phyloP scores from a whole-genome alignment of 352 stramenopile genomes.

The Phytophthora citrophthora region DNA sequence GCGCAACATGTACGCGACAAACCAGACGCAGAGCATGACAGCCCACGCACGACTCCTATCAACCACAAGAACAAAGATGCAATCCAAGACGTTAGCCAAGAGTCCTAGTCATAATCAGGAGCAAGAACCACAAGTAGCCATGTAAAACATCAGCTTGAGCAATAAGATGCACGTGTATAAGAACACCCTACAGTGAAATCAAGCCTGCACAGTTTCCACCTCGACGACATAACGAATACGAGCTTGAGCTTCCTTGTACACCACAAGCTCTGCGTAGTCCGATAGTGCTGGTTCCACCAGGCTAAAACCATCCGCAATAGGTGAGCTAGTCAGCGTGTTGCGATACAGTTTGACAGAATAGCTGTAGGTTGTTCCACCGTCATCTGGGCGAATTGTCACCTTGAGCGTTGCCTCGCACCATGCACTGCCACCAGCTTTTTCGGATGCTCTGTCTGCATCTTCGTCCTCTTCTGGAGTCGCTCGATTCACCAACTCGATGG shows the following conservation, averaged over 20 bases:
- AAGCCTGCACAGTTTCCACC: conserved; percentile 45
- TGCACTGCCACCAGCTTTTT: conserved; percentile 13
- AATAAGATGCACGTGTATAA: conserved; percentile 7
- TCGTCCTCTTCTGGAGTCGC: conserved; percentile 15
- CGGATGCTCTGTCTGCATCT: neutral
- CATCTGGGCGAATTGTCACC: conserved; percentile 25
- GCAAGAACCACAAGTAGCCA: conserved; percentile 19
- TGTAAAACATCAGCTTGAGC: conserved; percentile 11
- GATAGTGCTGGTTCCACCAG: conserved; percentile 25
- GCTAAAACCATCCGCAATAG: conserved; percentile 20
- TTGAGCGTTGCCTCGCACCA: conserved; percentile 40
- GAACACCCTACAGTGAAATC: neutral
- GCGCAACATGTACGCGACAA: conserved; percentile 73
- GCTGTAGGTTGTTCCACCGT: conserved; percentile 21
- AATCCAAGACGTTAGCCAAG: conserved; percentile 1
- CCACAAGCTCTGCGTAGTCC: conserved; percentile 70
- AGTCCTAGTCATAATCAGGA: conserved; percentile 29
- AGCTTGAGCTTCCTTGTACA: conserved; percentile 78
- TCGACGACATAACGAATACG: conserved; percentile 83
- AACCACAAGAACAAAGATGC: conserved; percentile 14
- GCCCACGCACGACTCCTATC: conserved; percentile 35
- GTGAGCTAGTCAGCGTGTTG: conserved; percentile 38
- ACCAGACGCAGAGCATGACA: conserved; percentile 47
- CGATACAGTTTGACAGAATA: conserved; percentile 64
- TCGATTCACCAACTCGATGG: conserved; percentile 53